Evolutionary conservation across 495 filamentous ascomycete species (phyloP).

Genomic region (Trichocladium uniseriatum): DNA sequence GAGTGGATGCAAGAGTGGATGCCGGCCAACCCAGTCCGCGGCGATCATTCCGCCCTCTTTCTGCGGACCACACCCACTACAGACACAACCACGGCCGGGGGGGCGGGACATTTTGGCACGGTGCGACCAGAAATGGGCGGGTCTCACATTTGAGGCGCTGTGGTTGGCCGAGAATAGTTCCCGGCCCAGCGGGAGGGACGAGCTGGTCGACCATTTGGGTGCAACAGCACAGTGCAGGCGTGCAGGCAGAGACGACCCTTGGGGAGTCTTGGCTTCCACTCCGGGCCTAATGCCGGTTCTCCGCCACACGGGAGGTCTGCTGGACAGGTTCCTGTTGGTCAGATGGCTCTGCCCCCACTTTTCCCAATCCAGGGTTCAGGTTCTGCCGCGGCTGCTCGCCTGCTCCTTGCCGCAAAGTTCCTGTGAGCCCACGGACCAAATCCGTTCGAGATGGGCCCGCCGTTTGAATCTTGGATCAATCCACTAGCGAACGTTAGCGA

Average conservation of each 20-base stretch:
- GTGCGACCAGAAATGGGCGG: constrained; percentile 2
- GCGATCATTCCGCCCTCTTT: constrained; percentile 4
- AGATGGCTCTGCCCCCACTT: background rate
- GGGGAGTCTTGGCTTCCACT: constrained; percentile 12
- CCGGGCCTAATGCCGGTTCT: constrained; percentile 17
- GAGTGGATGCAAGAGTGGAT: no score
- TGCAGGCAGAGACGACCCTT: background rate
- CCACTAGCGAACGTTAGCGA: no score
- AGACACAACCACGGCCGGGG: no score
- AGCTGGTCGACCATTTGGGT: background rate
- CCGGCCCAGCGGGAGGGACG: constrained; percentile 17
- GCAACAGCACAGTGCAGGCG: constrained; percentile 12
- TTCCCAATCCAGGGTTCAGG: constrained; percentile 23
- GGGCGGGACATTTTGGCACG: constrained; percentile 3
- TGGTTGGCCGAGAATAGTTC: constrained; percentile 10
- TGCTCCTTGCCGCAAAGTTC: constrained; percentile 4
- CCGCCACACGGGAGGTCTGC: constrained; percentile 7
- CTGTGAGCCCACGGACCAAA: background rate
- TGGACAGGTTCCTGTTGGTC: constrained; percentile 11
- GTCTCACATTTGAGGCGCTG: constrained; percentile 3
- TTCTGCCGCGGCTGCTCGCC: no score
- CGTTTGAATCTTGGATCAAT: no score
- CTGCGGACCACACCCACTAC: no score
- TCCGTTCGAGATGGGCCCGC: no score
- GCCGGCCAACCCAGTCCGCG: background rate